These are phyloP conservation scores for Spathaspora sp. DNA, from an alignment of 805 yeast species.

Conservation along the genomic window DNA sequence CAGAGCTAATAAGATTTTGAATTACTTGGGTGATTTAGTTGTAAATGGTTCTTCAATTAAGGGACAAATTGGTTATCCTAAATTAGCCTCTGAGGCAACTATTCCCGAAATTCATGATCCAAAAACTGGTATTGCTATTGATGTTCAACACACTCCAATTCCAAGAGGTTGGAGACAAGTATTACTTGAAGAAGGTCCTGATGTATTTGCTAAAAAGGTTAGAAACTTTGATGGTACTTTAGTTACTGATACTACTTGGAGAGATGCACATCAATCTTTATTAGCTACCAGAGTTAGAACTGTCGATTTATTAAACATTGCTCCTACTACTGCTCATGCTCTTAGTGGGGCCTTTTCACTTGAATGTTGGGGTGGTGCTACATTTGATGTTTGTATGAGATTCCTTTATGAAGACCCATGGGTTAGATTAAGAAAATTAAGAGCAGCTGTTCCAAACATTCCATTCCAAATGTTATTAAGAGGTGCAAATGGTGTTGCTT, in stretches of 20 bases:
- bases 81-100: conserved; percentile 68
- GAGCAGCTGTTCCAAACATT: conserved; percentile 92
- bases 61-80: conserved; percentile 94
- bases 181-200: conserved; percentile 82
- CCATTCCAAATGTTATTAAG: conserved; percentile 99
- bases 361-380: conserved; percentile 99
- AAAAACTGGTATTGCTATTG: conserved; percentile 53
- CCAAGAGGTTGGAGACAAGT: conserved; percentile 92
- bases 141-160: conserved; percentile 45
- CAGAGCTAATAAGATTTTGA: conserved; percentile 91
- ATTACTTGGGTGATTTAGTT: conserved; percentile 87
- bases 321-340: conserved; percentile 91
- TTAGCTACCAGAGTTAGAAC: conserved; percentile 98
- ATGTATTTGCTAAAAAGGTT: conserved; percentile 82
- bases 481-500: conserved; percentile 99
- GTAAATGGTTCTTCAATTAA: conserved; percentile 95
- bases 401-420: conserved; percentile 98
- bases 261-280: conserved; percentile 98
- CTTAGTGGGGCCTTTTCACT: conserved; percentile 86
- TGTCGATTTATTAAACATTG: conserved; percentile 84
- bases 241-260: conserved; percentile 98
- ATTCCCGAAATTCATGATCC: conserved; percentile 70
- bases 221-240: conserved; percentile 81
- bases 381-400: conserved; percentile 98
- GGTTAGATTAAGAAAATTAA: conserved; percentile 86